Percentiles rank a stretch among this genome's conserved stretches.
phyloP scores from a whole-genome alignment of 2,329 filamentous ascomycete genomes.

The Aspergillus texensis region DNA sequence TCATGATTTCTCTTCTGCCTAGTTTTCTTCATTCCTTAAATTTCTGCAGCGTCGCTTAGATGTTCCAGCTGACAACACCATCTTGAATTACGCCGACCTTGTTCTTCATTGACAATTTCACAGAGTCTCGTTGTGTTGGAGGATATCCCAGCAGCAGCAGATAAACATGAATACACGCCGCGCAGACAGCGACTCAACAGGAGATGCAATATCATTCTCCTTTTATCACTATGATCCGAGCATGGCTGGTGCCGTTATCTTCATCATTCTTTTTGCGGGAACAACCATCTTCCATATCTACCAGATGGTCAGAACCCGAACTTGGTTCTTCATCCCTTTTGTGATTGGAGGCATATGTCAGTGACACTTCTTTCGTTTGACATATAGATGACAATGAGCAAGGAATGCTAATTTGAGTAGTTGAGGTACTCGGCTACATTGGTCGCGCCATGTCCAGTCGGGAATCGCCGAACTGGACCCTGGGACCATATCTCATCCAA shows the following conservation, averaged over 20 bases:
- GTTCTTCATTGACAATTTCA: not conserved
- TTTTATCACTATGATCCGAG: not conserved
- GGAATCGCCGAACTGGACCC: slow-evolving; percentile 11
- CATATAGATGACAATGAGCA: too few species aligned
- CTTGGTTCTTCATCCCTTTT: slow-evolving; percentile 40
- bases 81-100: not conserved
- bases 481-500: slow-evolving; percentile 37
- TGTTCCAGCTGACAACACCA: too few species aligned
- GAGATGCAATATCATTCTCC: not conserved
- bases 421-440: slow-evolving; percentile 46
- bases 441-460: slow-evolving; percentile 22
- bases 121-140: not conserved
- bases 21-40: not conserved
- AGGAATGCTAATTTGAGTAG: slow-evolving; percentile 28
- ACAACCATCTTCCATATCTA: slow-evolving; percentile 17
- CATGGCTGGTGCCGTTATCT: not conserved
- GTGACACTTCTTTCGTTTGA: not conserved
- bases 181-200: not conserved
- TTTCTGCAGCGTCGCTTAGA: not conserved
- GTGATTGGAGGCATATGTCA: slow-evolving; percentile 37
- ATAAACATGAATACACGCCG: not conserved
- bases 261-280: not conserved
- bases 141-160: not conserved
- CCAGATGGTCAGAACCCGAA: slow-evolving; percentile 20
- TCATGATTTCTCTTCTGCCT: not conserved